These are phyloP conservation scores for Tilletiaria anomala DNA, from an alignment of 1,284 basidiomycete genomes.

Conservation along the genomic window DNA sequence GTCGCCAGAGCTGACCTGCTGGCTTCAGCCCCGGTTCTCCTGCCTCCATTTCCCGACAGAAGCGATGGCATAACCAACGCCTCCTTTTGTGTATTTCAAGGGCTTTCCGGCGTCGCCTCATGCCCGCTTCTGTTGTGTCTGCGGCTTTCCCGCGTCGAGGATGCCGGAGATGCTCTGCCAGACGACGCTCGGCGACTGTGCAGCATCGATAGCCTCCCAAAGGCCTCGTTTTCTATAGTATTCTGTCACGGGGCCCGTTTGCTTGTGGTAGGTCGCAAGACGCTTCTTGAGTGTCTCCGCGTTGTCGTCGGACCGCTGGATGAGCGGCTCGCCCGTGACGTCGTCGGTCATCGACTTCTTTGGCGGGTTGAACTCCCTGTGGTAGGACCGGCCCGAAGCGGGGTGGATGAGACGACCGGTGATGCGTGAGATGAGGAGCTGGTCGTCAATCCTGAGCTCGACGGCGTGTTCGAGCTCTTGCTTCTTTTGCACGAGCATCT, in stretches of 20 bases:
- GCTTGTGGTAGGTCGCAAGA: conserved; percentile 68
- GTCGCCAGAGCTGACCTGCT: too few relatives aligned
- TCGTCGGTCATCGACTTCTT: conserved; percentile 92
- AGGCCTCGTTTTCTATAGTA: conserved; percentile 79
- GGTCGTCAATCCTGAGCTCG: conserved; percentile 82
- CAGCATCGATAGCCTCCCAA: conserved; percentile 60
- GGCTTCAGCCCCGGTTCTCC: too few relatives aligned
- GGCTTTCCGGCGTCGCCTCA: too few relatives aligned
- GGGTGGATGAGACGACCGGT: conserved; percentile 90
- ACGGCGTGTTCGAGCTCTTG: conserved; percentile 77
- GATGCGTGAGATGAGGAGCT: conserved; percentile 88
- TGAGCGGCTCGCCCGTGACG: conserved; percentile 82
- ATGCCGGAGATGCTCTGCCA: conserved; percentile 60
- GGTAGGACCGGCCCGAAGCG: conserved; percentile 75
- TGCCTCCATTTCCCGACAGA: too few relatives aligned
- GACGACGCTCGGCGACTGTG: conserved; percentile 76
- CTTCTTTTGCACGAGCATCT: conserved; percentile 65
- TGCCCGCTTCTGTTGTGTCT: too few relatives aligned
- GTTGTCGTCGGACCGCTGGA: conserved; percentile 44
- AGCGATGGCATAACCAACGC: too few relatives aligned
- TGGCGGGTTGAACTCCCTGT: conserved; percentile 85
- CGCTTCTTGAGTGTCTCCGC: conserved; percentile 78
- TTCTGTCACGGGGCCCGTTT: conserved; percentile 89
- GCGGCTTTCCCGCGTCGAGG: too few relatives aligned
- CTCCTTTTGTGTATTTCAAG: too few relatives aligned